Evolutionary conservation across 2,329 filamentous ascomycete genomes (phyloP), one percentile per base, ranked within the genome.

Genomic region (Fusarium coicis): DNA sequence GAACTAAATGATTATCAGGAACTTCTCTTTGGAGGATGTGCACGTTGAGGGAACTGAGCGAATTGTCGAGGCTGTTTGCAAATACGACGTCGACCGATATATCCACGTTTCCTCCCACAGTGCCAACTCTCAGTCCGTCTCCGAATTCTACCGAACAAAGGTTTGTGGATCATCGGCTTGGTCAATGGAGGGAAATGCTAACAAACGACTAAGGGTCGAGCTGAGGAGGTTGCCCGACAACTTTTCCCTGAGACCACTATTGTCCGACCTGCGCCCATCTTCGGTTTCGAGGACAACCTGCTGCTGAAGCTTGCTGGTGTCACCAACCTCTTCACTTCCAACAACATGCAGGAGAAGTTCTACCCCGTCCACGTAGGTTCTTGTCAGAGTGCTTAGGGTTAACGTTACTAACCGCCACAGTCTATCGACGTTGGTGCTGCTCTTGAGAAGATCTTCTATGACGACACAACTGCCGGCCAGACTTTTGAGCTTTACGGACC

Each of bases 161-260:
- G 91, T 92, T 76, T 59, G 84, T 63, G 43, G 19, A 37, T n/a
- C 4, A 8, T 15, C 11, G 15, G 18, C 16, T 28, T 26, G 12
- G 15, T 8, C 10, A 21, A 18, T 39, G 18, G 23, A 15, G n/a
- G 42, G n/a, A 21, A 43, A 47, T 54, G 53, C 63, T 79, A 61
- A 81, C 56, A 14, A 21, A 11, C 10, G n/a, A 18, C 42, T 30
- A 70, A 93, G 93, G 95, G 88, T 68, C 89, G 87, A 79, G 93
- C 93, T 76, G 96, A 99, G 85, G 87, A 92, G 80, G 89, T 97
- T 54, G 96, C 92, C 50, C 92, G 96, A 71, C 90, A 89, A 78
- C 95, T 98, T 81, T 99, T 95, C 86, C 96, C 96, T 32, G 96
- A 99, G 85, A 97, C 96, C 23, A 99, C 96, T 50, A 95, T 99